Percentiles rank a stretch among this genome's conserved stretches.
Conservation (phyloP, 306 rosid species). For the Phaseolus lunatus region DNA sequence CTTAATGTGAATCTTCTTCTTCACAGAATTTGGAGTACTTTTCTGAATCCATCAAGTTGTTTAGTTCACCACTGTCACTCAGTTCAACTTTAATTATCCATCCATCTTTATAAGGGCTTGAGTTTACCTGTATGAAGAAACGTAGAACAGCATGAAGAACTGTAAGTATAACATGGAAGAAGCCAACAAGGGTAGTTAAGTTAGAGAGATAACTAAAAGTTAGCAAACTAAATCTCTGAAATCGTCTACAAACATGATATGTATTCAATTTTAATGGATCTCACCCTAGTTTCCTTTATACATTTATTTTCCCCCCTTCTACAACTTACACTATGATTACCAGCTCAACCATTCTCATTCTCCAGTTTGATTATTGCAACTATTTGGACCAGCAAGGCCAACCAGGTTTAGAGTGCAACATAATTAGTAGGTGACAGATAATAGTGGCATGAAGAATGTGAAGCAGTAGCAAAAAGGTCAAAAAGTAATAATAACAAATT, state of each 20-base stretch:
- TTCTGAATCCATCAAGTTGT: conserved; percentile 83
- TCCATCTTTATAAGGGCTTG: conserved; percentile 85
- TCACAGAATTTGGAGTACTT: conserved; percentile 92
- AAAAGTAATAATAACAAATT: not conserved
- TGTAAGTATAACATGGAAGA: conserved; percentile 41
- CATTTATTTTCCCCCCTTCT: not conserved
- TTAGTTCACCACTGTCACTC: conserved; percentile 64
- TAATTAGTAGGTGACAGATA: not conserved
- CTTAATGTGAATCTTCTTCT: conserved; percentile 73
- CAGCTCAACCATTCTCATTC: conserved; percentile 25
- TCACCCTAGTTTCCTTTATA: not conserved
- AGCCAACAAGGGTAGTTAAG: no score
- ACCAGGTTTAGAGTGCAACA: conserved; percentile 22
- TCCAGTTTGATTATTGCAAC: not conserved
- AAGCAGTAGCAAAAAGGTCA: not conserved
- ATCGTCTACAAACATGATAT: no score
- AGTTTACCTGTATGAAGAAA: conserved; percentile 60
- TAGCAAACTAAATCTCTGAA: no score
- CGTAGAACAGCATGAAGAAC: conserved; percentile 46
- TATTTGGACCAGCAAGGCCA: conserved; percentile 19
- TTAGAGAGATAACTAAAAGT: no score
- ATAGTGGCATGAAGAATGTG: not conserved
- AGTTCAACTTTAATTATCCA: conserved; percentile 90
- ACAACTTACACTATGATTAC: conserved; percentile 22
- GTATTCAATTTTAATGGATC: not conserved